A percentile compares a stretch with the other conserved stretches of the same genome.
Conservation (phyloP, 1,139 yeast species). For the Yamadazyma triangularis region DNA sequence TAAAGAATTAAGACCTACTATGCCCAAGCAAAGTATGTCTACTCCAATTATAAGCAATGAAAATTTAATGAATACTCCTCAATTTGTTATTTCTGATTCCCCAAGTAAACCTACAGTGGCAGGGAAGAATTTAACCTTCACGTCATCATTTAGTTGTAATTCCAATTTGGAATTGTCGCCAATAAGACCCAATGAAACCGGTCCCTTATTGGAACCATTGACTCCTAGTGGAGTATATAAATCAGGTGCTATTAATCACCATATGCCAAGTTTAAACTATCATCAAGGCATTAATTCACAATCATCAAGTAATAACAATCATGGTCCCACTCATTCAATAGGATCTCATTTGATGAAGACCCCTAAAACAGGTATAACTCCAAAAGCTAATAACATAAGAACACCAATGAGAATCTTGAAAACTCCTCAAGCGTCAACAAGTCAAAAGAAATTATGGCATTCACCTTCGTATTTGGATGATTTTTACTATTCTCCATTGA, state of each 20-base stretch:
- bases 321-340: conserved; percentile 11
- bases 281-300: conserved; percentile 14
- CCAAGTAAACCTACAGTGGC: conserved; percentile 40
- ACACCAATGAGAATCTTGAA: conserved; percentile 39
- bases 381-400: conserved; percentile 19
- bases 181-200: conserved; percentile 50
- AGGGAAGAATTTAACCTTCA: conserved; percentile 41
- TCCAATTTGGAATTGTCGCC: conserved; percentile 65
- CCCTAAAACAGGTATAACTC: conserved; percentile 6
- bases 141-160: conserved; percentile 63
- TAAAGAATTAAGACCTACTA: conserved; percentile 4
- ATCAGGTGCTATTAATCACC: conserved; percentile 14
- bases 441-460: conserved; percentile 51
- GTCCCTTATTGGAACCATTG: conserved; percentile 58
- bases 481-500: conserved; percentile 57
- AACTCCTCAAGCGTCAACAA: conserved; percentile 40
- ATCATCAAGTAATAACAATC: conserved; percentile 9
- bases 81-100: conserved; percentile 28
- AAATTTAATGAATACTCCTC: conserved; percentile 19
- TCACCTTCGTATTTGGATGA: conserved; percentile 67
- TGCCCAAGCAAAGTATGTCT: conserved; percentile 1
- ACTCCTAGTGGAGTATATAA: conserved; percentile 38
- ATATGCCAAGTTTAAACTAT: conserved; percentile 10
- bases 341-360: conserved; percentile 1
- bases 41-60: conserved; percentile 4